phyloP scores from a whole-genome alignment of 139 green algal species.

The Astrephomene gubernaculifera region DNA sequence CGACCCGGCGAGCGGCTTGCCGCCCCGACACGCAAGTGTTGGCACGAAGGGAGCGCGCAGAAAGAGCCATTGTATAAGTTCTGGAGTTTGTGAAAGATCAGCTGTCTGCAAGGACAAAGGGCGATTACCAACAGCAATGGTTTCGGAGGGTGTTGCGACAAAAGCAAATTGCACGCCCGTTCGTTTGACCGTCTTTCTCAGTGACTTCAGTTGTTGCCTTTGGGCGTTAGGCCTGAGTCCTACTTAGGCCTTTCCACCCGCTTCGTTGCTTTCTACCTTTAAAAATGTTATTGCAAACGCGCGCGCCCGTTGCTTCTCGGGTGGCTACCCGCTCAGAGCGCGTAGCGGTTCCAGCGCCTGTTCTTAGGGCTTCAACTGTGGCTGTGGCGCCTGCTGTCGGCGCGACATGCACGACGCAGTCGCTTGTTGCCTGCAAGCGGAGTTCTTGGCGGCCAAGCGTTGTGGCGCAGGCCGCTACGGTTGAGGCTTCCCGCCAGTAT shows the following conservation, averaged over 20 bases:
- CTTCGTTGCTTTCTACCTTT: background rate
- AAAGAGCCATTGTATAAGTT: constrained; percentile 21
- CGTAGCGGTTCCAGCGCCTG: background rate
- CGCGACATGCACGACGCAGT: background rate
- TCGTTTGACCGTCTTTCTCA: background rate
- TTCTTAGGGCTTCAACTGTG: background rate
- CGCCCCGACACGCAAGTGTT: background rate
- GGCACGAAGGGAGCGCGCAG: constrained; percentile 5
- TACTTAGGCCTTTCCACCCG: too few relatives aligned
- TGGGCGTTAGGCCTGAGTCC: background rate
- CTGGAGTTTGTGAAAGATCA: background rate
- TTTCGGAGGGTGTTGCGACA: background rate
- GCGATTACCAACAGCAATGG: too few relatives aligned
- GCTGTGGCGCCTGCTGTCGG: background rate
- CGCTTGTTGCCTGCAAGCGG: background rate
- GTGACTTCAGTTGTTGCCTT: background rate
- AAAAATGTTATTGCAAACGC: constrained; percentile 3
- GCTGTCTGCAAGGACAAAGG: too few relatives aligned
- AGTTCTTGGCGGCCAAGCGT: background rate
- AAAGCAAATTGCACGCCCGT: background rate
- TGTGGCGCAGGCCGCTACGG: constrained; percentile 2
- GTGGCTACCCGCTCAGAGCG: background rate
- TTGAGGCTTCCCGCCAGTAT: constrained; percentile 2
- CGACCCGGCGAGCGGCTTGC: background rate
- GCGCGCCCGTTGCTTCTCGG: background rate